A percentile compares a stretch with the other conserved stretches of the same genome.
These are phyloP conservation scores for Abelmoschus esculentus DNA, from an alignment of 345 rosid genomes.

Conservation along the genomic window DNA sequence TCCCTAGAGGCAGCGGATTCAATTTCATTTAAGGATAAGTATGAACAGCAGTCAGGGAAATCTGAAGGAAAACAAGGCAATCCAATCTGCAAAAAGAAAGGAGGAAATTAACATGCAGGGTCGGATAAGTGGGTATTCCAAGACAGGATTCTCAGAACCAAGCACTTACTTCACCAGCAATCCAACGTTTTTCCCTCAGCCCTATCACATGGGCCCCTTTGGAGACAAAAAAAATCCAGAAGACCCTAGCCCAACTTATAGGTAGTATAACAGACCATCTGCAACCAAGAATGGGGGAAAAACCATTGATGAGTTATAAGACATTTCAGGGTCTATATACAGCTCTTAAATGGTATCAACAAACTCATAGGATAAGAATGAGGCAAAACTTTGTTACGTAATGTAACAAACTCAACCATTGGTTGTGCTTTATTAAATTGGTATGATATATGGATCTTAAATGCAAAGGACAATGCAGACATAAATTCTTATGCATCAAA, in stretches of 20 bases:
- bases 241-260: slow-evolving; percentile 69
- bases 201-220: slow-evolving; percentile 78
- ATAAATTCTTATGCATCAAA: background rate
- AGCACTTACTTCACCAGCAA: slow-evolving; percentile 58
- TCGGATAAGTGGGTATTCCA: slow-evolving; percentile 2
- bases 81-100: slow-evolving; percentile 39
- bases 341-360: too few relatives aligned
- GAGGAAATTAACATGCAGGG: slow-evolving; percentile 5
- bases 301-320: slow-evolving; percentile 8
- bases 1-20: slow-evolving; percentile 43
- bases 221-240: slow-evolving; percentile 57
- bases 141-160: slow-evolving; percentile 10
- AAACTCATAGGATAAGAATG: too few relatives aligned
- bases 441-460: background rate
- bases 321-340: background rate
- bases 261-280: slow-evolving; percentile 88
- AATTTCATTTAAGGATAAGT: slow-evolving; percentile 40
- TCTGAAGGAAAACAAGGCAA: slow-evolving; percentile 77
- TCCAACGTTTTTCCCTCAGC: slow-evolving; percentile 77
- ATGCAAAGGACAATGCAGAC: background rate
- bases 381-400: background rate
- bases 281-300: slow-evolving; percentile 20
- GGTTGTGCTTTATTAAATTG: background rate
- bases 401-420: background rate
- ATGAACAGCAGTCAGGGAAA: slow-evolving; percentile 76